Base-by-base conservation (phyloP, 78 protist species). In the Dictyostelium brefeldianum region DNA sequence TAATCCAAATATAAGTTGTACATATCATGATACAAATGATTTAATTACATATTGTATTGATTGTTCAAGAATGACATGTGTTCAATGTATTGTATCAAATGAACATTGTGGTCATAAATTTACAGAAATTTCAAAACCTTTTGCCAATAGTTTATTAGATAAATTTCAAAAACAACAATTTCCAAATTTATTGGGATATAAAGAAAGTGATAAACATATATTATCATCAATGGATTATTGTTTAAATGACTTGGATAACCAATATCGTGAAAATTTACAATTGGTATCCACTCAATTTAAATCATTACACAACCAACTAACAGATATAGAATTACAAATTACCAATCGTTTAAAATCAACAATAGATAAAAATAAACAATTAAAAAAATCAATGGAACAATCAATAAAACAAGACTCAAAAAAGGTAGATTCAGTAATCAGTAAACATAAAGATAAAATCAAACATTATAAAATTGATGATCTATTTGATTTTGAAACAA, bases 51-150 rank as follows among this genome's bases (percentile, higher is more conserved):
- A 43, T 71, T 71, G 79, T 71, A n/a, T n/a, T 20, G 79, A 71
- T 71, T 71, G 79, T 43, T 46, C 47, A 71, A 71, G 54, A 43
- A 43, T 71, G 54, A 29, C 22, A 11, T 71, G 79, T 71, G 79
- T 71, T 2, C 57, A 71, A 43, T 71, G 79, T 46, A 71, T 71
- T 10, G 54, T 71, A n/a, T 41, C 54, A 7, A 43, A 43, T 71
- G 79, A 71, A 41, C 79, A 71, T 71, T 27, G 56, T 43, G 79
- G 79, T n/a, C 79, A 71, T 71, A 71, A 71, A 43, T 43, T 27
- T 48, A n/a, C 57, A 9, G 79, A 43, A 12, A 43, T 71, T 3
- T 31, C 50, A 43, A 31, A 43, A 43, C 57, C 31, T 20, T 31
- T 71, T 46, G 54, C 54, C 0, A 3, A 15, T 5, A 71, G 3